Base-by-base conservation (phyloP, 768 basidiomycete genomes). In the Suillus sp. region DNA sequence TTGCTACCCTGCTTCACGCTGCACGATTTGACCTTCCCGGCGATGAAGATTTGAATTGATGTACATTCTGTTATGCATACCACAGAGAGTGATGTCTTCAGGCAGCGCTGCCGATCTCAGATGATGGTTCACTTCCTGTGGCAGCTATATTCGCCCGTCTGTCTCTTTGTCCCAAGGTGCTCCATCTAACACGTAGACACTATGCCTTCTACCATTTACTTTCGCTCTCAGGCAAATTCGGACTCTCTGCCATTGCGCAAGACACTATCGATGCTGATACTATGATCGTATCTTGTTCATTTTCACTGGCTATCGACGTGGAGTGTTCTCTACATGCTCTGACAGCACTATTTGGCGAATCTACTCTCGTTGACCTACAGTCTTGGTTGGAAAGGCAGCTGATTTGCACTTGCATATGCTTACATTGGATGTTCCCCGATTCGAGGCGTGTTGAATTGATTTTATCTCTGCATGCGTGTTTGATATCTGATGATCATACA, bases 1-100 rank as follows among this genome's bases (percentile, higher is more conserved):
- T 93, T 68, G 89, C 89, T 1, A 83, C 88, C 9, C 71, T 92
- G 53, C 75, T 93, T 53, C 90, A 91, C 65, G 78, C 86, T 6
- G 89, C 90, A n/a, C 84, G 86, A 13, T 88, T 80, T 69, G 82
- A 87, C 6, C 57, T 79, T 8, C 64, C 71, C 10, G 56, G 64
- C 1, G 32, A 27, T 4, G 66, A 69, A 1, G 40, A 60, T 37
- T 62, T 63, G 59, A 32, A 47, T n/a, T 56, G 16, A 47, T 61
- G 5, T 61, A 22, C 9, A 54, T 37, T 30, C 22, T 27, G 34
- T 9, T 25, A 27, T 27, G 16, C 37, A 56, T 56, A 56, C 9
- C 16, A 56, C 2, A 56, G 35, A 56, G 22, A 4, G n/a, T 18
- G 25, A 25, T 25, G 14, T 25, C 16, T 56, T 25, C 22, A 25